Base-by-base conservation (phyloP, 192 early-diverging fungal genomes). In the Pilaira anomala region DNA sequence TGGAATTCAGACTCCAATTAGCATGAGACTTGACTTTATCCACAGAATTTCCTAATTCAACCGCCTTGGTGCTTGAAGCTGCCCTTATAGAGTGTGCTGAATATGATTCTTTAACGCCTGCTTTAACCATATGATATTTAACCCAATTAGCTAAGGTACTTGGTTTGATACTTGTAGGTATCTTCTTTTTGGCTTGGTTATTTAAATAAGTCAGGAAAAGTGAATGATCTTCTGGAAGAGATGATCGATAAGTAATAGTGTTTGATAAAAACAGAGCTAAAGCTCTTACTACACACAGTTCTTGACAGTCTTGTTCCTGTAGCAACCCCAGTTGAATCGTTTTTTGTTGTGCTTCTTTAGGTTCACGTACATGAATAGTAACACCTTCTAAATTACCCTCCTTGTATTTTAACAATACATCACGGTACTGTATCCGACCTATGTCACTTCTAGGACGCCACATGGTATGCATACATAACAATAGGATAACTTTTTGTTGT, bases 381-480 rank as follows among this genome's bases (percentile, higher is more conserved):
- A 40, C 5, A 41, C 36, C 14, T 11, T 28, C 8, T 39, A 12
- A 11, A 18, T 8, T 39, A 40, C 1, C 12, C 26, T 51, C 13
- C 3, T 19, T 40, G n/a, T n/a, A n/a, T 36, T 28, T 33, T 7
- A 24, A 19, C 3, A 51, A 7, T 22, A 62, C 29, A 50, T 50
- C 60, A 3, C 60, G 28, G 29, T 50, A 50, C n/a, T 62, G 60
- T 39, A 63, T 6, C 1, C 33, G 59, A 12, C 2, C 61, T 2
- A 63, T 61, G 29, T 61, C 60, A 1, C 16, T 36, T 8, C 61
- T 13, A 19, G 61, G 61, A 26, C 61, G 26, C 61, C 61, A 63
- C 61, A 63, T 51, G 1, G 61, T 63, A n/a, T 3, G 13, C 12
- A 52, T 63, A 7, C 61, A 50, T 1, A 63, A 22, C 6, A 63